phyloP scores from a whole-genome alignment of 202 grass and related monocot species.

The Schoenoplectus tabernaemontani region DNA sequence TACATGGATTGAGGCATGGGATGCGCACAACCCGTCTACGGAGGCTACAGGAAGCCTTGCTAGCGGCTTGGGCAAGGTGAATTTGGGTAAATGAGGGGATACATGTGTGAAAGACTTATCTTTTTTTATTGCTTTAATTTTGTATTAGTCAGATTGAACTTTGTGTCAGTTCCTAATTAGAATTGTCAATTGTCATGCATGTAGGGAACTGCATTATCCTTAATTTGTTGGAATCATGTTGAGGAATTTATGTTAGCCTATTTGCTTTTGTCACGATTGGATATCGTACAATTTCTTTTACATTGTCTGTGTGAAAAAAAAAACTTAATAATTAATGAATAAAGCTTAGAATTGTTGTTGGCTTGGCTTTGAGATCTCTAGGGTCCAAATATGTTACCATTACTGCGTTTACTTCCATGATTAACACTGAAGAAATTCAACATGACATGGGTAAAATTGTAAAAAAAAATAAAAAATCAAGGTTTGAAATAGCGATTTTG shows the following conservation, averaged over 20 bases:
- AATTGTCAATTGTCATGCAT: not conserved
- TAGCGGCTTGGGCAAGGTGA: conserved; percentile 27
- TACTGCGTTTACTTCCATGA: not conserved
- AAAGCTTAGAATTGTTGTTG: not conserved
- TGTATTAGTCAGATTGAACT: not conserved
- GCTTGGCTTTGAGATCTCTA: not conserved
- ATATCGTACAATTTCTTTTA: not conserved
- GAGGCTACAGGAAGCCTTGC: not conserved
- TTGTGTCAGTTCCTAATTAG: not conserved
- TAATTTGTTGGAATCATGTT: not conserved
- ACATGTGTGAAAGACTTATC: not conserved
- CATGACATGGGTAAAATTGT: not conserved
- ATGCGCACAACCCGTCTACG: conserved; percentile 33
- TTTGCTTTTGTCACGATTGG: not conserved
- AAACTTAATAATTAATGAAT: not conserved
- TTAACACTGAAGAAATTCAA: not conserved
- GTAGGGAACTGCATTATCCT: not conserved
- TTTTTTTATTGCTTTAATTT: not conserved
- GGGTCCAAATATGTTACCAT: not conserved
- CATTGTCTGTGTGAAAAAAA: too few relatives aligned
- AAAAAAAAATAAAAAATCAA: too few relatives aligned
- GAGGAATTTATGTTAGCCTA: not conserved
- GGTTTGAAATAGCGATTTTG: too few relatives aligned
- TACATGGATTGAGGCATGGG: conserved; percentile 63
- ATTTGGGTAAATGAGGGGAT: not conserved